Evolutionary conservation across 2,329 filamentous ascomycete genomes (phyloP).

Genomic region (Septoria linicola): DNA sequence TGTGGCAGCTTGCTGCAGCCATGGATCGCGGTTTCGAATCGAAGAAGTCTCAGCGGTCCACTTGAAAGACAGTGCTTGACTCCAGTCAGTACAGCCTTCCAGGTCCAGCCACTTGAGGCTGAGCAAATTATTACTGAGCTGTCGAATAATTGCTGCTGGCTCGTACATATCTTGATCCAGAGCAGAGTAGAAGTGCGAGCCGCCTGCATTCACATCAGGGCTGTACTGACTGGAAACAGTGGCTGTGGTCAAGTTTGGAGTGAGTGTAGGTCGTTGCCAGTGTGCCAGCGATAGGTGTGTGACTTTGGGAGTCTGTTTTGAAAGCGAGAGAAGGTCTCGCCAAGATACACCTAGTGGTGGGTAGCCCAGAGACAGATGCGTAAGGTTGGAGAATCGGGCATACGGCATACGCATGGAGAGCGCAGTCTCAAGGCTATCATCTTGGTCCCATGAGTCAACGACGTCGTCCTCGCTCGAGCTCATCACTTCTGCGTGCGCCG

Average conservation of each 20-base stretch:
- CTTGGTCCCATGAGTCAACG: constrained; percentile 51
- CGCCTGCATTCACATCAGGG: constrained; percentile 49
- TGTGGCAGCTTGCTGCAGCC: constrained; percentile 25
- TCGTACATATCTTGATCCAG: constrained; percentile 57
- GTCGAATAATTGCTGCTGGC: constrained; percentile 56
- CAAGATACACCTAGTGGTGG: constrained; percentile 53
- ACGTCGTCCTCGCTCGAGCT: constrained; percentile 23
- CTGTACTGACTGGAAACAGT: constrained; percentile 45
- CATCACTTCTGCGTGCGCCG: not conserved
- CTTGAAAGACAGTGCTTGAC: constrained; percentile 46
- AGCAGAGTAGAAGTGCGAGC: constrained; percentile 54
- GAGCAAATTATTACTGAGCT: constrained; percentile 56
- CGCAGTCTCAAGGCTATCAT: constrained; percentile 29
- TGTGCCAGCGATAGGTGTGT: constrained; percentile 63
- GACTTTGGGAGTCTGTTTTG: constrained; percentile 55
- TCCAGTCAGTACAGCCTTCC: constrained; percentile 59
- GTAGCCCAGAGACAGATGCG: constrained; percentile 58
- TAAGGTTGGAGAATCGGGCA: constrained; percentile 53
- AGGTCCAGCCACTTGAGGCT: constrained; percentile 62
- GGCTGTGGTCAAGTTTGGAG: constrained; percentile 52
- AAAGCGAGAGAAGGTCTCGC: constrained; percentile 54
- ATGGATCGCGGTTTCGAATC: constrained; percentile 14
- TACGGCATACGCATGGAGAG: constrained; percentile 30
- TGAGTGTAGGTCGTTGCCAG: constrained; percentile 61
- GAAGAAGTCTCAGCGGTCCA: constrained; percentile 1